phyloP scores from a whole-genome alignment of 495 filamentous ascomycete genomes.

The Ramalina intermedia region DNA sequence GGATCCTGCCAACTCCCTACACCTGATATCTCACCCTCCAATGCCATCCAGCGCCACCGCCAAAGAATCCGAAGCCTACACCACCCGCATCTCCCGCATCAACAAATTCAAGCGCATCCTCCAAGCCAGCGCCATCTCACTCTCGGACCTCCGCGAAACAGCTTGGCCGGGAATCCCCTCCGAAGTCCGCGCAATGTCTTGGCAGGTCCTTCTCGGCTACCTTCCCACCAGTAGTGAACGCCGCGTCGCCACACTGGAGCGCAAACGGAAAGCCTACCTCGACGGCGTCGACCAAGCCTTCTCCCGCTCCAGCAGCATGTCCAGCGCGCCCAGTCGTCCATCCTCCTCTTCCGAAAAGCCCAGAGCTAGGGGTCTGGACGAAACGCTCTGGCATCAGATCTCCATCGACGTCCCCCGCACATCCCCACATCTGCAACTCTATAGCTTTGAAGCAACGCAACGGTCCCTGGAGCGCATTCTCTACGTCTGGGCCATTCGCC shows the following conservation, averaged over 20 bases:
- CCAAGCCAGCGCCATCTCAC: slow-evolving; percentile 75
- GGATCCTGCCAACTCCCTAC: slow-evolving; percentile 89
- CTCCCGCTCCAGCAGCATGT: slow-evolving; percentile 34
- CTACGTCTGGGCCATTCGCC: slow-evolving; percentile 94
- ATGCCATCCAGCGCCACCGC: slow-evolving; percentile 57
- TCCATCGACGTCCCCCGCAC: slow-evolving; percentile 96
- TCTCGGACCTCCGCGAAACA: slow-evolving; percentile 66
- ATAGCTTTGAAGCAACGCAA: slow-evolving; percentile 91
- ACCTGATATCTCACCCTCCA: slow-evolving; percentile 79
- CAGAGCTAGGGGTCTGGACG: slow-evolving; percentile 66
- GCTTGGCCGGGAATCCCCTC: slow-evolving; percentile 91
- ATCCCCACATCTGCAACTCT: slow-evolving; percentile 87
- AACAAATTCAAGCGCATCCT: slow-evolving; percentile 97
- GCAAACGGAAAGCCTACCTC: slow-evolving; percentile 92
- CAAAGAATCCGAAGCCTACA: slow-evolving; percentile 78
- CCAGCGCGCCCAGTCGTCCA: slow-evolving; percentile 19
- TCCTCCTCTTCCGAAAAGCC: slow-evolving; percentile 28
- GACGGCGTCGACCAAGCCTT: slow-evolving; percentile 94
- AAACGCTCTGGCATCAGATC: slow-evolving; percentile 96
- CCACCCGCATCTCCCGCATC: slow-evolving; percentile 79
- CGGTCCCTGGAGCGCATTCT: slow-evolving; percentile 85
- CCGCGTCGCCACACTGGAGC: slow-evolving; percentile 75
- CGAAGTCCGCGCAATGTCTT: slow-evolving; percentile 94
- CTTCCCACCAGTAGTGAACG: slow-evolving; percentile 88
- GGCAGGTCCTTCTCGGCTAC: slow-evolving; percentile 92